Conservation (phyloP, 495 filamentous ascomycete species). For the Trichoderma reesei region DNA sequence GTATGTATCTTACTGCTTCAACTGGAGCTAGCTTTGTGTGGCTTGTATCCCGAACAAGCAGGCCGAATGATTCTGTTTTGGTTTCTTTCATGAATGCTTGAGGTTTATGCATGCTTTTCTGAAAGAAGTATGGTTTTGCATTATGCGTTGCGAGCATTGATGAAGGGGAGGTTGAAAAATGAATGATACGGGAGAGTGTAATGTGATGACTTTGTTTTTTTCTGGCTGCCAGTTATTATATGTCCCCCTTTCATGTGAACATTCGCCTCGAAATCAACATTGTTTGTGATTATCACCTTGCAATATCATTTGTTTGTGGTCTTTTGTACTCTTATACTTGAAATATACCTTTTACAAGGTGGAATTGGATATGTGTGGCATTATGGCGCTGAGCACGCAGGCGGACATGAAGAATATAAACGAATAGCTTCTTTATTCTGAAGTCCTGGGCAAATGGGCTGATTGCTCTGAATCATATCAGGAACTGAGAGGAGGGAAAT, state of each 20-base stretch:
- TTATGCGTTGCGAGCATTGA: not conserved
- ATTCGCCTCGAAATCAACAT: too few species aligned
- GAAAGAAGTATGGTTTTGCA: not conserved
- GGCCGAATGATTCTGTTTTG: not conserved
- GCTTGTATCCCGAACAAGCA: not conserved
- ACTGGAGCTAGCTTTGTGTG: not conserved
- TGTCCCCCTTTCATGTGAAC: too few species aligned
- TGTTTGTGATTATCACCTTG: too few species aligned
- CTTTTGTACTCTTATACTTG: not conserved
- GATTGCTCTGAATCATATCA: too few species aligned
- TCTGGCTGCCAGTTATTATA: too few species aligned
- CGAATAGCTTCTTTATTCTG: too few species aligned
- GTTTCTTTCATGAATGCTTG: not conserved
- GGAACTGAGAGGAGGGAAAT: too few species aligned
- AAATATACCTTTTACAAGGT: too few species aligned
- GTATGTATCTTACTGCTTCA: not conserved
- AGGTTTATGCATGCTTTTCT: not conserved
- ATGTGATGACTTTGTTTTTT: too few species aligned
- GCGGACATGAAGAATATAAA: slow-evolving; percentile 1
- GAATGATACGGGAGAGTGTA: not conserved
- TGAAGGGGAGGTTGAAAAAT: not conserved
- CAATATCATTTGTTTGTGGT: too few species aligned
- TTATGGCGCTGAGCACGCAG: slow-evolving; percentile 1
- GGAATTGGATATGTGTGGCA: too few species aligned
- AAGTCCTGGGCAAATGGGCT: too few species aligned